Evolutionary conservation across 2,329 filamentous ascomycete species (phyloP), one percentile per base, ranked within the genome.

Genomic region (Xylaria sp.): DNA sequence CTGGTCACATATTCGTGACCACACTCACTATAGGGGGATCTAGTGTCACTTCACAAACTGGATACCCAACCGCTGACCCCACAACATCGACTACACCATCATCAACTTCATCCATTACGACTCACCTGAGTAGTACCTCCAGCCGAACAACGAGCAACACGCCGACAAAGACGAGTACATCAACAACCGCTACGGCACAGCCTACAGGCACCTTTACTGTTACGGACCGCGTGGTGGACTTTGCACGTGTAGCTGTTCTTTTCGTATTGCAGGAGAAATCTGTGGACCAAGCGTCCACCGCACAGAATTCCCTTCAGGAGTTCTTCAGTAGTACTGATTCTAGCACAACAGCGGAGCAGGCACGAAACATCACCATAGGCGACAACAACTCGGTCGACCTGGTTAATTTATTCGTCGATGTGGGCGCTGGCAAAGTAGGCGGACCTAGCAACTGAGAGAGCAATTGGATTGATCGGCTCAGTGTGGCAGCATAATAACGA

Each of bases 201-300:
- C 73, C 81, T 25, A 77, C 77, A 13, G 73, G 79, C 2, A 76
- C 73, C 0, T 90, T 90, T 59, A 77, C 76, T 0, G 80, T 88
- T 13, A 87, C 86, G 0, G 83, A 90, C 65, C 82, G 87, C 59
- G 83, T 85, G 0, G 80, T 90, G 0, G 90, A 92, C 74, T 92
- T 92, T 80, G 86, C 88, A 0, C 84, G 90, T 3, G 84, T 90
- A 1, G 85, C 85, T 0, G 86, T 92, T 2, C 82, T 92, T 18
- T 91, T 84, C 71, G 82, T 92, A 31, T 80, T 91, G 1, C 88
- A 91, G 74, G 80, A 89, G 72, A 79, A 86, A 66, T 81, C 78
- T 5, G 73, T 89, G 1, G 78, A 81, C 39, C 80, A 82, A 48
- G 89, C 89, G 0, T 83, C 86, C 56, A 78, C 78, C 6, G 88